These are phyloP conservation scores for Circinella umbellata DNA, from an alignment of 371 early-diverging fungal species.

Conservation along the genomic window DNA sequence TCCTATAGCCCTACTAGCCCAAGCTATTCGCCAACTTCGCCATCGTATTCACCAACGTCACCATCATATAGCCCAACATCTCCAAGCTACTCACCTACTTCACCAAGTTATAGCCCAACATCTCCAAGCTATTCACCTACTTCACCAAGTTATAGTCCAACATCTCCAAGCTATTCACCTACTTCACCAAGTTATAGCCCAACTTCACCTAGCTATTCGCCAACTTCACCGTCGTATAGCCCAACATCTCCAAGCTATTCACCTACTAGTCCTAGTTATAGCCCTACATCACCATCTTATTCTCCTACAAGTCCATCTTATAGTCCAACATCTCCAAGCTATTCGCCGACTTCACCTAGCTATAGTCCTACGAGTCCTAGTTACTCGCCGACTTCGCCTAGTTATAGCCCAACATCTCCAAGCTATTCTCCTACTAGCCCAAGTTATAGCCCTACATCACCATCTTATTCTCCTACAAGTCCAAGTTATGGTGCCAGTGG, in stretches of 20 bases:
- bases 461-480: neutral
- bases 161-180: slow-evolving; percentile 74
- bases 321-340: slow-evolving; percentile 74
- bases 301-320: slow-evolving; percentile 77
- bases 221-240: slow-evolving; percentile 67
- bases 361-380: slow-evolving; percentile 78
- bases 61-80: slow-evolving; percentile 79
- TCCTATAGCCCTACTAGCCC: slow-evolving; percentile 72
- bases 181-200: slow-evolving; percentile 71
- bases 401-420: slow-evolving; percentile 67
- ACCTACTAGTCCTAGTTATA: slow-evolving; percentile 58
- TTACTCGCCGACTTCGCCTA: slow-evolving; percentile 75
- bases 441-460: neutral
- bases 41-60: slow-evolving; percentile 79
- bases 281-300: slow-evolving; percentile 74
- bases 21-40: slow-evolving; percentile 72
- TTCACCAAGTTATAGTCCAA: slow-evolving; percentile 62
- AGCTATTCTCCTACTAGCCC: no score
- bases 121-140: slow-evolving; percentile 64
- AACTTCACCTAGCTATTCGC: slow-evolving; percentile 65
- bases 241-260: slow-evolving; percentile 54
- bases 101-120: slow-evolving; percentile 60
- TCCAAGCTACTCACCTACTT: slow-evolving; percentile 78
- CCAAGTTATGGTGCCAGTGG: no score
- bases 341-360: slow-evolving; percentile 77